phyloP scores from a whole-genome alignment of 2,329 filamentous ascomycete species.

The Tetracladium maxilliforme region DNA sequence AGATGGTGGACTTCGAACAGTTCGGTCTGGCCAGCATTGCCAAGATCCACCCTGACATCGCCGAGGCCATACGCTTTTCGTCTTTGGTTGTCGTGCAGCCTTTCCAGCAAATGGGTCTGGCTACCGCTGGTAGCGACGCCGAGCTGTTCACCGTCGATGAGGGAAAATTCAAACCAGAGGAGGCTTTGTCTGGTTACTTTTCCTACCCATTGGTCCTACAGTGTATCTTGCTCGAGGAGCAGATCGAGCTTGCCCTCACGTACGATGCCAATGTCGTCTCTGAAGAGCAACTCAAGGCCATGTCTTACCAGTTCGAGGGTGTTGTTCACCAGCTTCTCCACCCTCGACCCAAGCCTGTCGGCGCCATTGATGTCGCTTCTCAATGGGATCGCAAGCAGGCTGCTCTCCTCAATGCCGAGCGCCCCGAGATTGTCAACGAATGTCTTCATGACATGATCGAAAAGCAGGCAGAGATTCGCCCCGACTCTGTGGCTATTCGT shows the following conservation, averaged over 20 bases:
- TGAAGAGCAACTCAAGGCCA: conserved; percentile 2
- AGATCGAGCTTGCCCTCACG: conserved; percentile 4
- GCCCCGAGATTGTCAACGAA: conserved; percentile 1
- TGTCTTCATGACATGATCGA: conserved; percentile 2
- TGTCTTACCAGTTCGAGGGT: conserved; percentile 5
- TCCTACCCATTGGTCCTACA: conserved; percentile 7
- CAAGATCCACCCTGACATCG: too few relatives aligned
- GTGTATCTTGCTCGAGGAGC: conserved; percentile 2
- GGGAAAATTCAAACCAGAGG: too few relatives aligned
- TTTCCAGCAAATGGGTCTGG: too few relatives aligned
- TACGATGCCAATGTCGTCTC: conserved; percentile 5
- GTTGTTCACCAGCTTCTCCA: conserved; percentile 4
- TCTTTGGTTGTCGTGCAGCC: too few relatives aligned
- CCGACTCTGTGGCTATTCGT: background rate
- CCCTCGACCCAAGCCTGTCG: too few relatives aligned
- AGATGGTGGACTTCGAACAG: conserved; percentile 5
- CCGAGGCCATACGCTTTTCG: too few relatives aligned
- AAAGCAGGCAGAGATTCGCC: conserved; percentile 2
- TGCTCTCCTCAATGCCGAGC: conserved; percentile 1
- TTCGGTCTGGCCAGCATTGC: conserved; percentile 1
- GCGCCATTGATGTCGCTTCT: background rate
- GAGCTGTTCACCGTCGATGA: too few relatives aligned
- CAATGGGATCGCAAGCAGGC: conserved; percentile 1
- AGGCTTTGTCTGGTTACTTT: conserved; percentile 5
- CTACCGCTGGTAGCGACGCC: too few relatives aligned